Conservation (phyloP, 305 asterid species). For the Andrographis paniculata region DNA sequence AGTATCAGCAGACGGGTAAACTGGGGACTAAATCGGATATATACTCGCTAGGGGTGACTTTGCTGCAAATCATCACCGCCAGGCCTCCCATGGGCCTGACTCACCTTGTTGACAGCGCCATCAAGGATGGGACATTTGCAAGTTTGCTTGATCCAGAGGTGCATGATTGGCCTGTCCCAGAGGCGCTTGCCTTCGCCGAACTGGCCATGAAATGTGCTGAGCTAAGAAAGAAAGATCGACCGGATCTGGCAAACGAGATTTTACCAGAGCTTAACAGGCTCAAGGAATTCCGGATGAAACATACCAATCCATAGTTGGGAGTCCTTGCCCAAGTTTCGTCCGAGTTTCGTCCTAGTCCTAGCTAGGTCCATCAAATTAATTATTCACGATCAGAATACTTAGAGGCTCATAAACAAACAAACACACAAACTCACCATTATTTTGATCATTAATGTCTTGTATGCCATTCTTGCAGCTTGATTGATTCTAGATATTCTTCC, state of each 20-base stretch:
- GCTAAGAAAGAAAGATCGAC: constrained; percentile 35
- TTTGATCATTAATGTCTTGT: neutral
- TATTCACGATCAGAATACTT: neutral
- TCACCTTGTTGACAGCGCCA: constrained; percentile 35
- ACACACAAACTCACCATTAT: no score
- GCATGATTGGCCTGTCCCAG: constrained; percentile 38
- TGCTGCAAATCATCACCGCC: constrained; percentile 45
- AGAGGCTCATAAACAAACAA: no score
- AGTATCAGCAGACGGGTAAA: constrained; percentile 50
- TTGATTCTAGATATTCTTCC: constrained; percentile 7
- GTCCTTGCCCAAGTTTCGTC: neutral
- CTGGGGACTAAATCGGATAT: constrained; percentile 45
- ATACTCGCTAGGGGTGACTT: constrained; percentile 37
- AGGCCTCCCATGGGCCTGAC: constrained; percentile 51
- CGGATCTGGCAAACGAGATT: constrained; percentile 32
- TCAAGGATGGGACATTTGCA: constrained; percentile 28
- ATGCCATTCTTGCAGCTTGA: constrained; percentile 4
- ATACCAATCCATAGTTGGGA: neutral
- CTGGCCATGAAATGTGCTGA: constrained; percentile 36
- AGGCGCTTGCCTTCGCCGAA: constrained; percentile 28
- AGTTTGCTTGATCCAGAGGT: constrained; percentile 37
- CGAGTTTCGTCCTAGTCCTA: no score
- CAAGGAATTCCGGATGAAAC: constrained; percentile 26
- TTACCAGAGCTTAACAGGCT: constrained; percentile 37
- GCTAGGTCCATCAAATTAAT: no score